Evolutionary conservation across 1,284 basidiomycete genomes (phyloP).

Genomic region (Neotropicomus parvogracilis): DNA sequence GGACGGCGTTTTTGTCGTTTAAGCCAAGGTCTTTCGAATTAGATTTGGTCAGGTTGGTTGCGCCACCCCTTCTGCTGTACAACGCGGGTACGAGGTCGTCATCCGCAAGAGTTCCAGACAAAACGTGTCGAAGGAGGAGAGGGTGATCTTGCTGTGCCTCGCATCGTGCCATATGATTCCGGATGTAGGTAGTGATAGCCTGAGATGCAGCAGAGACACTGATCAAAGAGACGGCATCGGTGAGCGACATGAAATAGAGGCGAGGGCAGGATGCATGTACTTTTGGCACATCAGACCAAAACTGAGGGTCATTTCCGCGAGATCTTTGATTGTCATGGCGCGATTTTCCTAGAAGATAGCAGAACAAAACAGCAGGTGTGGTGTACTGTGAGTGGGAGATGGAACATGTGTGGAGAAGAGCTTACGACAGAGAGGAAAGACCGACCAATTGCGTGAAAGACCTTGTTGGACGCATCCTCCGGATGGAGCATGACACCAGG

Average conservation of each 20-base stretch:
- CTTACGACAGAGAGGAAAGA: slow-evolving; percentile 69
- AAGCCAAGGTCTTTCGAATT: slow-evolving; percentile 15
- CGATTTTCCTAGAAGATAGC: slow-evolving; percentile 55
- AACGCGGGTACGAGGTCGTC: slow-evolving; percentile 70
- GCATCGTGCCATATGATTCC: slow-evolving; percentile 65
- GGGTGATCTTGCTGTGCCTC: slow-evolving; percentile 67
- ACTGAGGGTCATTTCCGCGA: slow-evolving; percentile 62
- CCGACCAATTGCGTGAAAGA: slow-evolving; percentile 66
- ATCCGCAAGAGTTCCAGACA: slow-evolving; percentile 66
- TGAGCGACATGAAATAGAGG: slow-evolving; percentile 17
- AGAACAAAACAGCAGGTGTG: slow-evolving; percentile 11
- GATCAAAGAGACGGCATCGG: slow-evolving; percentile 6
- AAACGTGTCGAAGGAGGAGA: slow-evolving; percentile 63
- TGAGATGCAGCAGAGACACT: slow-evolving; percentile 73
- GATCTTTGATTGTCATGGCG: slow-evolving; percentile 79
- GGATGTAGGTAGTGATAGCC: slow-evolving; percentile 75
- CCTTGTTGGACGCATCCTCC: slow-evolving; percentile 66
- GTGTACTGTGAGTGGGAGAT: slow-evolving; percentile 13
- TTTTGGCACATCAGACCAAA: slow-evolving; percentile 70
- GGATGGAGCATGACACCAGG: slow-evolving; percentile 62
- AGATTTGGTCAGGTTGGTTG: slow-evolving; percentile 45
- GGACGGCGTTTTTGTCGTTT: slow-evolving; percentile 12
- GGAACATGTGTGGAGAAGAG: slow-evolving; percentile 22
- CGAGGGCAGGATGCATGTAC: slow-evolving; percentile 40
- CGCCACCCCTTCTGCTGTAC: slow-evolving; percentile 65